Conservation (phyloP, 768 basidiomycete genomes). For the Gymnopilus dilepis region DNA sequence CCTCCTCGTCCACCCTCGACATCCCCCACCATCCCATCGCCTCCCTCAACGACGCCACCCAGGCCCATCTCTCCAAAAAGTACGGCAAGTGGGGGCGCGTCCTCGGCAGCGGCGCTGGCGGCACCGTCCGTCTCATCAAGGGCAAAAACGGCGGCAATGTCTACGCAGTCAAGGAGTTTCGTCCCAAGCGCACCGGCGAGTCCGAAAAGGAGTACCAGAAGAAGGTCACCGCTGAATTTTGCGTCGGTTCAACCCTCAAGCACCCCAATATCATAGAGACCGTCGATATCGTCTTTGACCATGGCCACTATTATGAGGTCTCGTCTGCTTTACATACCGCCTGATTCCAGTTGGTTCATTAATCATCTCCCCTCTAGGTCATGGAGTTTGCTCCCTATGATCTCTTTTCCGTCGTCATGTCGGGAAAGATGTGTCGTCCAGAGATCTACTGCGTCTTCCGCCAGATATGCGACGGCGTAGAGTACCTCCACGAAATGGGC, state of each 20-base stretch:
- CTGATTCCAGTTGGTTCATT: conserved; percentile 17
- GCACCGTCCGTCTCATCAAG: conserved; percentile 96
- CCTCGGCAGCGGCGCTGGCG: conserved; percentile 96
- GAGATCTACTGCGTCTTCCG: conserved; percentile 99
- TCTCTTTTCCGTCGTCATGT: conserved; percentile 99
- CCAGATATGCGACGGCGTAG: conserved; percentile 97
- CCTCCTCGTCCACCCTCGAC: conserved; percentile 28
- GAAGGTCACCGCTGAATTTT: conserved; percentile 99
- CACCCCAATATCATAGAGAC: conserved; percentile 98
- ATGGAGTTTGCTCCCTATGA: conserved; percentile 99
- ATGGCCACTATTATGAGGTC: conserved; percentile 99
- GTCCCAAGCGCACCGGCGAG: conserved; percentile 88
- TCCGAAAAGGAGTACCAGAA: conserved; percentile 98
- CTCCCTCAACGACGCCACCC: conserved; percentile 81
- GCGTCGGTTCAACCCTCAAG: conserved; percentile 92
- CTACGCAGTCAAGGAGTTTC: conserved; percentile 97
- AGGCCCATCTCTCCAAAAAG: conserved; percentile 95
- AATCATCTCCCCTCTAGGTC: conserved; percentile 56
- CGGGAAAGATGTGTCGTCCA: conserved; percentile 96
- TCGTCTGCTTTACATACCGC: conserved; percentile 22
- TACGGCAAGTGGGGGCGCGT: conserved; percentile 99
- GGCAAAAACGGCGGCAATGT: conserved; percentile 85
- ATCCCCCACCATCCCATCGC: conserved; percentile 37
- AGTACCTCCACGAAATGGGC: conserved; percentile 97
- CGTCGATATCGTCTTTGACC: conserved; percentile 96